These are phyloP conservation scores for Dictyostelium brefeldianum DNA, from an alignment of 78 protist genomes.

Conservation along the genomic window DNA sequence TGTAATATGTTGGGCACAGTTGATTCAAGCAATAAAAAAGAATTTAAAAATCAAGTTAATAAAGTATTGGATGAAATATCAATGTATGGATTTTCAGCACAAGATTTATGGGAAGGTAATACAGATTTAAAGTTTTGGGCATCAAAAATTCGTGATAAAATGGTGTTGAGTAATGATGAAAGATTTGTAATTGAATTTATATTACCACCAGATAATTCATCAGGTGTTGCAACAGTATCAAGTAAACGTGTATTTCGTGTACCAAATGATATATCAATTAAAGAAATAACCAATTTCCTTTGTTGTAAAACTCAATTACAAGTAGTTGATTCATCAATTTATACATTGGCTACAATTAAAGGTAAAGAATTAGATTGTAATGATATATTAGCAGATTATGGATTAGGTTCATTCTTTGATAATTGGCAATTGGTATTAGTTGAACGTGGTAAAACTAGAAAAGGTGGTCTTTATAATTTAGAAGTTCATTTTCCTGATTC, in stretches of 20 bases:
- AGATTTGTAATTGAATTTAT: conserved; percentile 65
- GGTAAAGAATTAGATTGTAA: conserved; percentile 25
- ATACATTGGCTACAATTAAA: conserved; percentile 48
- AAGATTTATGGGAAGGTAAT: conserved; percentile 76
- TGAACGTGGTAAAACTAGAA: conserved; percentile 46
- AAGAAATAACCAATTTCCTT: conserved; percentile 37
- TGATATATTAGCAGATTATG: conserved; percentile 45
- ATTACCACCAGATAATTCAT: conserved; percentile 8
- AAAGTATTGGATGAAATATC: conserved; percentile 49
- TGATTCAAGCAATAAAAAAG: conserved; percentile 26
- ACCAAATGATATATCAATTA: conserved; percentile 54
- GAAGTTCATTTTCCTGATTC: conserved; percentile 69
- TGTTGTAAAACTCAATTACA: conserved; percentile 31
- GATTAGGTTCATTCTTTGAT: conserved; percentile 71
- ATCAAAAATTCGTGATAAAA: conserved; percentile 1
- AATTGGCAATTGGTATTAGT: conserved; percentile 61
- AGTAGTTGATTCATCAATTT: background rate
- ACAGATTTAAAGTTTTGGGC: conserved; percentile 68
- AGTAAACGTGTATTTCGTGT: conserved; percentile 49
- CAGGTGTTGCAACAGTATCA: background rate
- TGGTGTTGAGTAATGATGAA: conserved; percentile 38
- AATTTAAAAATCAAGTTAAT: conserved; percentile 15
- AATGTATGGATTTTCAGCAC: conserved; percentile 53
- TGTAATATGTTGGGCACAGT: conserved; percentile 35
- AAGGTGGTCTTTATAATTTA: conserved; percentile 47